Percentiles rank a stretch among this genome's conserved stretches.
phyloP scores from a whole-genome alignment of 1,284 basidiomycete genomes.

The Ganoderma leucocontextum region DNA sequence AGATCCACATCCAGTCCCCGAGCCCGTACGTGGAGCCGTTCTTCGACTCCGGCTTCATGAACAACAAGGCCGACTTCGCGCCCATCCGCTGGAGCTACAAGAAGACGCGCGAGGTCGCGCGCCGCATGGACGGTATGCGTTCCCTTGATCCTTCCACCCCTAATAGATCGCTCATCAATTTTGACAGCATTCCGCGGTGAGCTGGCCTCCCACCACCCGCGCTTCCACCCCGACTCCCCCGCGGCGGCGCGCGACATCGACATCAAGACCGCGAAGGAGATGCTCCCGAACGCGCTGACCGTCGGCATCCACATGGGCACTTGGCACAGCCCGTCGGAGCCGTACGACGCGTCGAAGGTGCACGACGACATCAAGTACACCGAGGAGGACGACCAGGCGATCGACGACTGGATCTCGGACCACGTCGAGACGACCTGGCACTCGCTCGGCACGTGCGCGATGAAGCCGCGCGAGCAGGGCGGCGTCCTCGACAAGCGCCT shows the following conservation, averaged over 20 bases:
- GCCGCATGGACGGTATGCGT: constrained; percentile 69
- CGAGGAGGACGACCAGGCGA: constrained; percentile 71
- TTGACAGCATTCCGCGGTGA: constrained; percentile 69
- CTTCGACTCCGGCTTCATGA: constrained; percentile 81
- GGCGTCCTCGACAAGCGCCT: constrained; percentile 80
- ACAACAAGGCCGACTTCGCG: constrained; percentile 79
- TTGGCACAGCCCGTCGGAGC: constrained; percentile 66
- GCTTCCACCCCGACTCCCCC: constrained; percentile 73
- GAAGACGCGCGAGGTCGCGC: constrained; percentile 75
- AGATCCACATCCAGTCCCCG: constrained; percentile 69
- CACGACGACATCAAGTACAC: constrained; percentile 72
- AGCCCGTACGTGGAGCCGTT: constrained; percentile 70
- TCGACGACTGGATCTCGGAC: constrained; percentile 72
- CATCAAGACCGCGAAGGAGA: constrained; percentile 70
- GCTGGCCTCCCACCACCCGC: constrained; percentile 75
- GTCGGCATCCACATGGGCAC: constrained; percentile 80
- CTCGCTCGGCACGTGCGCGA: constrained; percentile 66
- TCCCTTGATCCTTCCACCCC: background rate
- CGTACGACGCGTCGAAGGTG: constrained; percentile 62
- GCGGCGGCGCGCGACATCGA: constrained; percentile 70
- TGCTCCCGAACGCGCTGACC: constrained; percentile 67
- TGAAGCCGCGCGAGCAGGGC: constrained; percentile 81
- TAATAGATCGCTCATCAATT: background rate
- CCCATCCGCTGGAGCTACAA: constrained; percentile 81
- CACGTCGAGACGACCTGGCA: constrained; percentile 84